Conservation (phyloP, 1,284 basidiomycete species). For the Marasmius sp. region DNA sequence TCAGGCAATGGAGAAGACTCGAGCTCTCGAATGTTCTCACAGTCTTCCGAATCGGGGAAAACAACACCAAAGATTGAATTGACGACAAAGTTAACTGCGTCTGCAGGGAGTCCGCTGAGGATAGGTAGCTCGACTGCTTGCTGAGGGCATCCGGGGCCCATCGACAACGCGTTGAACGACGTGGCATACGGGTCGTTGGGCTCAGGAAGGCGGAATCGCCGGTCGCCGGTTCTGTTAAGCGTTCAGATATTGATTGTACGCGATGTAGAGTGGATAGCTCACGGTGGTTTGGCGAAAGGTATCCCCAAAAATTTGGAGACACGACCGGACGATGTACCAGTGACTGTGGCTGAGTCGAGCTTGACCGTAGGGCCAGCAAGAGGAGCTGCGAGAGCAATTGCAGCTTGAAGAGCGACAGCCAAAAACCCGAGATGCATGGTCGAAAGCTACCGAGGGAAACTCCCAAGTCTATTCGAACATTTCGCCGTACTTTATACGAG, state of each 20-base stretch:
- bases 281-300: conserved; percentile 51
- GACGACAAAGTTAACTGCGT: conserved; percentile 34
- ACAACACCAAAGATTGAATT: conserved; percentile 31
- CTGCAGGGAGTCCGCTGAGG: conserved; percentile 29
- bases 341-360: conserved; percentile 40
- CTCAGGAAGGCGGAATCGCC: conserved; percentile 49
- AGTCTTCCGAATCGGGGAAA: conserved; percentile 47
- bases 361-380: conserved; percentile 33
- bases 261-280: conserved; percentile 8
- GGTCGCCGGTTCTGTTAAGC: conserved; percentile 22
- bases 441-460: background rate
- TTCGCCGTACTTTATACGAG: no score
- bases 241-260: conserved; percentile 19
- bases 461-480: no score
- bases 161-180: conserved; percentile 37
- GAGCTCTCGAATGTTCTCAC: conserved; percentile 27
- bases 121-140: conserved; percentile 37
- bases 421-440: conserved; percentile 7
- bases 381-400: conserved; percentile 10
- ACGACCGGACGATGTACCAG: conserved; percentile 27
- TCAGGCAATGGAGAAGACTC: background rate
- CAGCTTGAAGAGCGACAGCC: background rate
- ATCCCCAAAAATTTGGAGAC: conserved; percentile 48
- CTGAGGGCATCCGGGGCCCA: conserved; percentile 51
- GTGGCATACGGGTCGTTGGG: conserved; percentile 41